Evolutionary conservation across 441 rosid genomes (phyloP), one percentile per base, ranked within the genome.

Genomic region (Populus hybrid): DNA sequence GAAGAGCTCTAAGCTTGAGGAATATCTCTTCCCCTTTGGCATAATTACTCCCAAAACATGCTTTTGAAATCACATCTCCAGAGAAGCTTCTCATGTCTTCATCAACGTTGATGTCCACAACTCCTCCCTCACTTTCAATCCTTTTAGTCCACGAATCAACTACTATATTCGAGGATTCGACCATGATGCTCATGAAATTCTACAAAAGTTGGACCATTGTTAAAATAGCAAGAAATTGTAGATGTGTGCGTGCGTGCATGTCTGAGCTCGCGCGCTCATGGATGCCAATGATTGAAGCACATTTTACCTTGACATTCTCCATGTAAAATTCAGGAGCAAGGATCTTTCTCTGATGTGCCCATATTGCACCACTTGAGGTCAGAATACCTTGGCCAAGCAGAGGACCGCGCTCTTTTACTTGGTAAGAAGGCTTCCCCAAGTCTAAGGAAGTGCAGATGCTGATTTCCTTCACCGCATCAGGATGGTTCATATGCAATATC

Each of bases 31-130:
- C 85, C 21, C 87, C 92, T 69, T 76, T 81, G 2, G 80, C 80
- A 23, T 79, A 87, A 75, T 76, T 83, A 72, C 90, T 86, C 53
- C 90, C 92, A 69, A 89, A 87, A 67, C 90, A 86, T 19, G 89
- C 90, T 80, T 80, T 84, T 14, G 92, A 89, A 66, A 89, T 89
- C 10, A 89, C 88, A 67, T 87, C 90, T 46, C 84, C 90, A 35
- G 89, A 87, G 82, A 87, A 89, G 74, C 83, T 82, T 76, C 87
- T 84, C 82, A 87, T 73, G 67, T 63, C 57, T 16, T 79, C 78
- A 59, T 86, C 88, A 53, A 87, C 81, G 69, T 73, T 85, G 46
- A 89, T 83, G 69, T 85, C 81, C 35, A 82, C 82, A 16, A 70
- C 53, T 76, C 88, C 89, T 42, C 85, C 81, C 0, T 74, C 80